Evolutionary conservation across 768 basidiomycete genomes (phyloP), one percentile per base, ranked within the genome.

Genomic region (Tulasnella sp.): DNA sequence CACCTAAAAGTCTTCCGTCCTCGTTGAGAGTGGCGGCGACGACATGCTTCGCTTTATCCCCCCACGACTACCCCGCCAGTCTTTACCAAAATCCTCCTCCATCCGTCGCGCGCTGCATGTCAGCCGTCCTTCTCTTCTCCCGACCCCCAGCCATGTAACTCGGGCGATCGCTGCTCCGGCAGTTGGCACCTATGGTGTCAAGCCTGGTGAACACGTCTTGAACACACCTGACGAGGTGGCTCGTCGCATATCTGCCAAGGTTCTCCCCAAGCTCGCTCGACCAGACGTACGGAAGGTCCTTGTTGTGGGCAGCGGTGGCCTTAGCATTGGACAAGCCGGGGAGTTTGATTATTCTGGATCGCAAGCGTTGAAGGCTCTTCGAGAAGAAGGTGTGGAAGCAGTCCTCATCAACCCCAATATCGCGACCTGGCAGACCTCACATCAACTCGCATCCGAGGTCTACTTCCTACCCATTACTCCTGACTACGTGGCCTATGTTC

Each of bases 321-420:
- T 99, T 43, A 85, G 83, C 65, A 99, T 99, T 57, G 96, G 96
- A 27, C 96, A 99, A 70, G 96, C 96, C 4, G 96, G 96, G 69
- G 96, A 99, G 72, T 99, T 99, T 70, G 96, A 99, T 69, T 99
- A 99, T 69, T 97, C 94, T 17, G 96, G 96, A 43, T 97, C 94
- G 5, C 96, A 99, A 71, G 96, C 96, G 8, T 81, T 99, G 71
- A 98, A 99, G 69, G 96, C 96, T 14, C 82, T 99, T 51, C 81
- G 84, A 63, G 96, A 99, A 70, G 90, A 93, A 69, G 93, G 93
- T 52, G 83, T 99, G 50, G 79, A 86, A 56, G 88, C 91, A 31
- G 83, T 99, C 61, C 82, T 99, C 62, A 90, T 99, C 69, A 99
- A 98, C 70, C 96, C 96, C 45, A 98, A 99, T 68, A 97, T 98